These are phyloP conservation scores for Telfairia occidentalis DNA, from an alignment of 331 rosid species.

Conservation along the genomic window DNA sequence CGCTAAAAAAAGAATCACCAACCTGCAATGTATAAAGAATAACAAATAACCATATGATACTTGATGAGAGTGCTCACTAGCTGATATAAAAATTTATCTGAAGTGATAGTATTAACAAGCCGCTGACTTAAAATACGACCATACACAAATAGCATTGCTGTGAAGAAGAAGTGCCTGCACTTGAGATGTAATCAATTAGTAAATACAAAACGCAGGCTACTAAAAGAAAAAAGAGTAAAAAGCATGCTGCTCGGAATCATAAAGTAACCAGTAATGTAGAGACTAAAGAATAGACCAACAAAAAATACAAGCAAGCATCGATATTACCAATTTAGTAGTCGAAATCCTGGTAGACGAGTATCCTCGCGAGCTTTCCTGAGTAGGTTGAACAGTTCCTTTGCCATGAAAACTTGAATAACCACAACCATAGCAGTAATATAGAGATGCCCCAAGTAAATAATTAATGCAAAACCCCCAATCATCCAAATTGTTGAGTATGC, in stretches of 20 bases:
- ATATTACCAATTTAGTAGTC: conserved; percentile 81
- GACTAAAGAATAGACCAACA: not conserved
- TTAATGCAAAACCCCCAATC: conserved; percentile 85
- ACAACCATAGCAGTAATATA: conserved; percentile 89
- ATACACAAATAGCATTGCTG: conserved; percentile 93
- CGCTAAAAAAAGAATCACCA: conserved; percentile 12
- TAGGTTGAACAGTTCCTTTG: conserved; percentile 80
- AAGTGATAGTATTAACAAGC: conserved; percentile 78
- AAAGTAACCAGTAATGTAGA: not conserved
- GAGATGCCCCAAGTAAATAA: conserved; percentile 85
- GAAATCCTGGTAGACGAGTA: conserved; percentile 82
- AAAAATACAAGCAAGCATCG: conserved; percentile 10
- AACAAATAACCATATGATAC: conserved; percentile 93
- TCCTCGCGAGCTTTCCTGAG: conserved; percentile 83
- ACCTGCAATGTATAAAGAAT: conserved; percentile 85
- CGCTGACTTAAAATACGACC: conserved; percentile 92
- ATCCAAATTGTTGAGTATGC: conserved; percentile 86
- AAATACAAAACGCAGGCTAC: conserved; percentile 5
- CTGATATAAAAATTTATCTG: conserved; percentile 63
- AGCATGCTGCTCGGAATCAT: not conserved
- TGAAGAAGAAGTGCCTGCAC: conserved; percentile 95
- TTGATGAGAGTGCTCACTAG: conserved; percentile 75
- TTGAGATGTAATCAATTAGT: conserved; percentile 15
- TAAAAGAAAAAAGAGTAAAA: not conserved
- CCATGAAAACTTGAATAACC: conserved; percentile 95